phyloP scores from a whole-genome alignment of 768 basidiomycete species.

The Rhodotorula toruloides region DNA sequence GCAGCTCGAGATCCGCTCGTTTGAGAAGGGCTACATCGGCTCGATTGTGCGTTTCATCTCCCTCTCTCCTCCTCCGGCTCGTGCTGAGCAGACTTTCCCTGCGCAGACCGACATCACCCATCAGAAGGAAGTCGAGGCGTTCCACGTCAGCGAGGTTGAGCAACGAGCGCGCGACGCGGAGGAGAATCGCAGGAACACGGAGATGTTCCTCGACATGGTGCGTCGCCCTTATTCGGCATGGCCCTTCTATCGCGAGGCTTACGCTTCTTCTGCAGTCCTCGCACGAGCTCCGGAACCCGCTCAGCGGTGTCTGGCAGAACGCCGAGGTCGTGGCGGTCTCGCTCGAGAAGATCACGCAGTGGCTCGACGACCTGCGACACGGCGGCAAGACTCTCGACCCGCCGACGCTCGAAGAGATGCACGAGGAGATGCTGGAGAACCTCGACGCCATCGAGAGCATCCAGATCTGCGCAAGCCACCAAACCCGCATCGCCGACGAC shows the following conservation, averaged over 20 bases:
- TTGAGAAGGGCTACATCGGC: constrained; percentile 8
- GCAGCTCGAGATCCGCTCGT: constrained; percentile 16
- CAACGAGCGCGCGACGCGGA: constrained; percentile 29
- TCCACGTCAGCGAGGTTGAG: constrained; percentile 29
- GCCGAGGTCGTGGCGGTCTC: constrained; percentile 25
- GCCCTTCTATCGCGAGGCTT: too few relatives aligned
- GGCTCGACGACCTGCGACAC: constrained; percentile 14
- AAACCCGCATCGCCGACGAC: constrained; percentile 34
- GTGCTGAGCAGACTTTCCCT: not conserved
- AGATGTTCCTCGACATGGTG: constrained; percentile 20
- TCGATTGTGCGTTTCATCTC: not conserved
- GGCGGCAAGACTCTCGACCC: not conserved
- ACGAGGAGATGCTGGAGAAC: constrained; percentile 28
- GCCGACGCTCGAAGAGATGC: not conserved
- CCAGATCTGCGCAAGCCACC: constrained; percentile 31
- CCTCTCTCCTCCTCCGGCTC: not conserved
- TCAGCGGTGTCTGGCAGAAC: constrained; percentile 35
- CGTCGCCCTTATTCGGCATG: not conserved
- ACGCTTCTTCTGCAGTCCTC: too few relatives aligned
- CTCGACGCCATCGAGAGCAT: constrained; percentile 30
- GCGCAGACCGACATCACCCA: constrained; percentile 26
- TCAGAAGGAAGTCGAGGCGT: constrained; percentile 26
- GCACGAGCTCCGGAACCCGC: constrained; percentile 35
- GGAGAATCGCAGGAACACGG: constrained; percentile 29
- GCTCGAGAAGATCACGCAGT: constrained; percentile 20